Conservation (phyloP, 2,329 filamentous ascomycete genomes). For the Ophiostoma montium region DNA sequence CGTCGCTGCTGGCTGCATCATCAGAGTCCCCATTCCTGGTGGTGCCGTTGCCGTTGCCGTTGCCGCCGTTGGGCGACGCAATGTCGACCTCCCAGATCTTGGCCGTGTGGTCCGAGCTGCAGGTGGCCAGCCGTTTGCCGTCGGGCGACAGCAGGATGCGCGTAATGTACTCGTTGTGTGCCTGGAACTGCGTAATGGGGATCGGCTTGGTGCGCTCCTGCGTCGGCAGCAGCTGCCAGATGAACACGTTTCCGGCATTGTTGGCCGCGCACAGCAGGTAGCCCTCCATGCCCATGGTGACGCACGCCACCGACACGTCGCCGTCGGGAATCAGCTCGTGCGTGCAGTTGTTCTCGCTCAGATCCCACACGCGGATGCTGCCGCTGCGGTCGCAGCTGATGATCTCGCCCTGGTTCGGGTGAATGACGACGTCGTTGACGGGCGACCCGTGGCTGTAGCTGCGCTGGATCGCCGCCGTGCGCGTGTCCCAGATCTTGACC, state of each 20-base stretch:
- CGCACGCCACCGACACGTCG: constrained; percentile 82
- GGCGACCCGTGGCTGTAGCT: constrained; percentile 84
- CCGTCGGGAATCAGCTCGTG: constrained; percentile 95
- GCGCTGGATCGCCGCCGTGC: constrained; percentile 71
- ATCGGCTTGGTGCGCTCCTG: constrained; percentile 72
- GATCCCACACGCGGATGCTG: constrained; percentile 88
- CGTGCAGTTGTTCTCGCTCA: constrained; percentile 92
- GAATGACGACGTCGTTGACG: constrained; percentile 97
- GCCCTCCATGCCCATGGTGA: constrained; percentile 91
- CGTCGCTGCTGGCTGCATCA: no score
- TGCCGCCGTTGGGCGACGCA: no score
- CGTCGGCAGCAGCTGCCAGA: constrained; percentile 84
- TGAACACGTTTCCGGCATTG: constrained; percentile 90
- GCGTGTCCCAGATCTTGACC: constrained; percentile 93
- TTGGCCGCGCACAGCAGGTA: constrained; percentile 87
- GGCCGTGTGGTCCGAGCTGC: constrained; percentile 82
- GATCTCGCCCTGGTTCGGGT: constrained; percentile 95
- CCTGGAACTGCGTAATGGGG: constrained; percentile 76
- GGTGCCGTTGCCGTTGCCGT: no score
- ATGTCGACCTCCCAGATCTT: constrained; percentile 92
- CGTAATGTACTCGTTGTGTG: constrained; percentile 86
- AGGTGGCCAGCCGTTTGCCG: constrained; percentile 86
- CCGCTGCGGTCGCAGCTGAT: constrained; percentile 91
- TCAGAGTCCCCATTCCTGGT: no score
- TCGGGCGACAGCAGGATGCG: constrained; percentile 84